Percentiles rank a stretch among this genome's conserved stretches.
These are phyloP conservation scores for Dothiorella sarmentorum DNA, from an alignment of 2,329 filamentous ascomycete genomes.

Conservation along the genomic window DNA sequence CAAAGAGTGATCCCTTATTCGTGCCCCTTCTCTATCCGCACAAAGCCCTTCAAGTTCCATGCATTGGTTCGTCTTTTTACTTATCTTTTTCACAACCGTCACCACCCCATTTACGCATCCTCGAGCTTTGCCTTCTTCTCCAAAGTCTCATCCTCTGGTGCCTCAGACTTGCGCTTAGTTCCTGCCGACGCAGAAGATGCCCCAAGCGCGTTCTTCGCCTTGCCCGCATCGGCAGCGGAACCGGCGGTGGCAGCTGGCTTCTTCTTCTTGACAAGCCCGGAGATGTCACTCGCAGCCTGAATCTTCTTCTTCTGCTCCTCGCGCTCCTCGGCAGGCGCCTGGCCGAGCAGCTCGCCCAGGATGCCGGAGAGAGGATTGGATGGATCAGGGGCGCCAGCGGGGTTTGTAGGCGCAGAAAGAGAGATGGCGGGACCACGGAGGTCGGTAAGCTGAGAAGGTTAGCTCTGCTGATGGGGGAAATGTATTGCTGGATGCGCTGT, in stretches of 20 bases:
- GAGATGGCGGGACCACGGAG: conserved; percentile 62
- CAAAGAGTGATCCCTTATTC: neutral
- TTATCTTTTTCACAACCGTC: neutral
- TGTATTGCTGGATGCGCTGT: neutral
- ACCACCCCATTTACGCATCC: neutral
- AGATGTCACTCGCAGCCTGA: conserved; percentile 70
- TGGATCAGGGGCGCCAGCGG: conserved; percentile 48
- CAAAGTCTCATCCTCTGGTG: conserved; percentile 16
- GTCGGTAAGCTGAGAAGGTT: conserved; percentile 60
- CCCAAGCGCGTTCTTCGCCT: conserved; percentile 15
- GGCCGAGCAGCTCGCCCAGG: conserved; percentile 61
- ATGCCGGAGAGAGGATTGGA: conserved; percentile 54
- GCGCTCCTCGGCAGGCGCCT: conserved; percentile 58
- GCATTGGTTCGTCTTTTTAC: neutral
- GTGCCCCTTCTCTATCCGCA: neutral
- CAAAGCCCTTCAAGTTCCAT: neutral
- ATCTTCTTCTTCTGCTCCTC: conserved; percentile 69
- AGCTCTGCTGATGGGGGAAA: conserved; percentile 11
- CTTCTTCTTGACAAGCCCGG: conserved; percentile 69
- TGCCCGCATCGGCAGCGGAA: conserved; percentile 17
- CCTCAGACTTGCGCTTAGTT: conserved; percentile 14
- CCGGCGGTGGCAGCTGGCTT: conserved; percentile 26
- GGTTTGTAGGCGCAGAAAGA: conserved; percentile 52
- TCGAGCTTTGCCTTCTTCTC: conserved; percentile 20
- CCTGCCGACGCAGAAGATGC: neutral